Evolutionary conservation across 2,329 filamentous ascomycete genomes (phyloP).

Genomic region (Arthroderma sp.): DNA sequence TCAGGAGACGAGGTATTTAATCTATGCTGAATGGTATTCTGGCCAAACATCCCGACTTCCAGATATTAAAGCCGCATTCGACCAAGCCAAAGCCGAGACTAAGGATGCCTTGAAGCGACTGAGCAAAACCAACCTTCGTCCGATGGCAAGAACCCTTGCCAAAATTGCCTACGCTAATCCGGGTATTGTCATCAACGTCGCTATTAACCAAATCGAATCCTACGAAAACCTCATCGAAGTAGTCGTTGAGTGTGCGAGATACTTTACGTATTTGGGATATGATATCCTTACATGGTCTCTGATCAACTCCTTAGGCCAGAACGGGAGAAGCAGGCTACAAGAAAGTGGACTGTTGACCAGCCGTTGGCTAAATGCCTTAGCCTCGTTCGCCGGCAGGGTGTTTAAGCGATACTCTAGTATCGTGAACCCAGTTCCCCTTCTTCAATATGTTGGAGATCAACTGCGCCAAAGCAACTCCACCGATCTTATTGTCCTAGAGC

Average conservation of each 20-base stretch:
- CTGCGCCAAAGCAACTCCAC: slow-evolving; percentile 71
- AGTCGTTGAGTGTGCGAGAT: slow-evolving; percentile 85
- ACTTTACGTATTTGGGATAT: slow-evolving; percentile 84
- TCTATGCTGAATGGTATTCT: slow-evolving; percentile 89
- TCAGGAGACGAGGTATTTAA: slow-evolving; percentile 61
- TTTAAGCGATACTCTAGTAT: slow-evolving; percentile 67
- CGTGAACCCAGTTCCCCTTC: slow-evolving; percentile 69
- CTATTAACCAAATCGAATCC: slow-evolving; percentile 78
- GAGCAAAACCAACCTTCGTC: slow-evolving; percentile 70
- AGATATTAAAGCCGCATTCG: slow-evolving; percentile 66
- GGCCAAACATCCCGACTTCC: slow-evolving; percentile 64
- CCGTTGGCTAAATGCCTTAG: slow-evolving; percentile 79
- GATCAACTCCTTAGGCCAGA: slow-evolving; percentile 54
- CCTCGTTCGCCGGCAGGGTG: slow-evolving; percentile 79
- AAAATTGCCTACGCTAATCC: slow-evolving; percentile 89
- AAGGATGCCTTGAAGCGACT: slow-evolving; percentile 78
- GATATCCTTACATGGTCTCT: slow-evolving; percentile 90
- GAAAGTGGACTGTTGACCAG: slow-evolving; percentile 64
- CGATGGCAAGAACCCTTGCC: slow-evolving; percentile 76
- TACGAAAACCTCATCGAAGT: slow-evolving; percentile 93
- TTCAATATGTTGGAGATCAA: slow-evolving; percentile 82
- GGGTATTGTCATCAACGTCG: slow-evolving; percentile 79
- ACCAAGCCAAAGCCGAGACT: slow-evolving; percentile 63
- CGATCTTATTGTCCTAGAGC: slow-evolving; percentile 80
- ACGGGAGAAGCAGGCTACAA: slow-evolving; percentile 46